These are phyloP conservation scores for Glycine latifolia DNA, from an alignment of 306 rosid species.

Conservation along the genomic window DNA sequence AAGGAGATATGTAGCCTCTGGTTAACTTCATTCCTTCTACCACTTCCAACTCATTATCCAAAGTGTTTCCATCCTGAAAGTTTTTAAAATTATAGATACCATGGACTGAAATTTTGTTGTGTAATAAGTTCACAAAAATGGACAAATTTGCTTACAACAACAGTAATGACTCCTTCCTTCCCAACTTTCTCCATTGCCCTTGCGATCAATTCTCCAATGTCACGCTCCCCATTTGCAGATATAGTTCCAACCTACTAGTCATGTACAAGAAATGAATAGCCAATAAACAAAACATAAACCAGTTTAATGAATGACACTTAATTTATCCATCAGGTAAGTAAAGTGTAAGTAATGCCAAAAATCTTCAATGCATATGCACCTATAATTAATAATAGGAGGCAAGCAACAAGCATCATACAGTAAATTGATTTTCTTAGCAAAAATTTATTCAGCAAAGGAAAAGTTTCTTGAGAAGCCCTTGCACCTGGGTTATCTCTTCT, in stretches of 20 bases:
- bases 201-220: constrained; percentile 90
- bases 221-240: constrained; percentile 94
- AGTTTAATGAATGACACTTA: background rate
- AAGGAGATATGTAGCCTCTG: constrained; percentile 92
- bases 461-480: constrained; percentile 41
- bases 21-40: constrained; percentile 96
- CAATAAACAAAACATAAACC: constrained; percentile 11
- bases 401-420: constrained; percentile 5
- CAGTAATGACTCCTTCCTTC: constrained; percentile 95
- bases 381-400: constrained; percentile 20
- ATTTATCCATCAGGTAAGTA: constrained; percentile 26
- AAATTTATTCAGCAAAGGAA: constrained; percentile 33
- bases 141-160: constrained; percentile 63
- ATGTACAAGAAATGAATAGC: constrained; percentile 25
- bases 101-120: constrained; percentile 2
- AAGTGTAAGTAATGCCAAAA: background rate
- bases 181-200: constrained; percentile 99
- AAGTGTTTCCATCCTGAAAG: constrained; percentile 87
- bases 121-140: constrained; percentile 27
- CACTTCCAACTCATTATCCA: constrained; percentile 95
- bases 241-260: constrained; percentile 83
- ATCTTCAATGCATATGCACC: constrained; percentile 27
- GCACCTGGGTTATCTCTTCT: constrained; percentile 95
- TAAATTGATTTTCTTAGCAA: constrained; percentile 24
- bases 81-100: constrained; percentile 33